phyloP scores from a whole-genome alignment of 2,329 filamentous ascomycete genomes.

The Cryphonectria nitschkei region DNA sequence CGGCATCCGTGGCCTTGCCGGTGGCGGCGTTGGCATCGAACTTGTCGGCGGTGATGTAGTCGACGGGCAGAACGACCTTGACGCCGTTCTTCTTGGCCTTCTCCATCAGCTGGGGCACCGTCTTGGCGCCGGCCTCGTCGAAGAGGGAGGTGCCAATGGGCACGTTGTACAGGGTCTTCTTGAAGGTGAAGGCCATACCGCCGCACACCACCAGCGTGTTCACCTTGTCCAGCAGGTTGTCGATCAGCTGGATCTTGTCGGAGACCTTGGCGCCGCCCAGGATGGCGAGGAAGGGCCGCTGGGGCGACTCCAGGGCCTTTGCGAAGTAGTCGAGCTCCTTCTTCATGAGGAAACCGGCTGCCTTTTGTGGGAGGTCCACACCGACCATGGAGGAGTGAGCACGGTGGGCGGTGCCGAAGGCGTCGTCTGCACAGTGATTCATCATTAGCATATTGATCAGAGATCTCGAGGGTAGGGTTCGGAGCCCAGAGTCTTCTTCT shows the following conservation, averaged over 20 bases:
- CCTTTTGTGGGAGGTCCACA: slow-evolving; percentile 92
- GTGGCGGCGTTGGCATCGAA: slow-evolving; percentile 84
- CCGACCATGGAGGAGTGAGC: slow-evolving; percentile 99
- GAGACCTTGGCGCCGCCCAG: slow-evolving; percentile 98
- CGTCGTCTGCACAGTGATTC: slow-evolving; percentile 69
- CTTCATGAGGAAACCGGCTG: slow-evolving; percentile 98
- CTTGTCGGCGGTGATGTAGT: slow-evolving; percentile 96
- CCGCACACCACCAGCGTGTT: slow-evolving; percentile 96
- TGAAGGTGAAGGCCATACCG: slow-evolving; percentile 99
- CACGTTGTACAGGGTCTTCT: slow-evolving; percentile 94
- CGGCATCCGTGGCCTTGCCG: slow-evolving; percentile 79
- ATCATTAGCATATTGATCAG: slow-evolving; percentile 31
- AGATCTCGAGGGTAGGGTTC: neutral
- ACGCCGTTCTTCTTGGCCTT: slow-evolving; percentile 98
- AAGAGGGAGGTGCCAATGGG: slow-evolving; percentile 90
- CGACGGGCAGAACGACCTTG: slow-evolving; percentile 89
- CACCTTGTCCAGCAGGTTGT: slow-evolving; percentile 98
- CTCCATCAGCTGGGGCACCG: slow-evolving; percentile 81
- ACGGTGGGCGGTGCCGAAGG: slow-evolving; percentile 97
- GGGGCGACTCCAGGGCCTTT: slow-evolving; percentile 88
- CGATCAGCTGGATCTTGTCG: slow-evolving; percentile 99
- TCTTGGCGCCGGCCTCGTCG: slow-evolving; percentile 92
- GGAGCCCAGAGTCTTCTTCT: slow-evolving; percentile 43
- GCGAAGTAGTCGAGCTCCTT: slow-evolving; percentile 99
- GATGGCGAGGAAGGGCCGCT: slow-evolving; percentile 97